Evolutionary conservation across 1,284 basidiomycete genomes (phyloP).

Genomic region (Abortiporus biennis): DNA sequence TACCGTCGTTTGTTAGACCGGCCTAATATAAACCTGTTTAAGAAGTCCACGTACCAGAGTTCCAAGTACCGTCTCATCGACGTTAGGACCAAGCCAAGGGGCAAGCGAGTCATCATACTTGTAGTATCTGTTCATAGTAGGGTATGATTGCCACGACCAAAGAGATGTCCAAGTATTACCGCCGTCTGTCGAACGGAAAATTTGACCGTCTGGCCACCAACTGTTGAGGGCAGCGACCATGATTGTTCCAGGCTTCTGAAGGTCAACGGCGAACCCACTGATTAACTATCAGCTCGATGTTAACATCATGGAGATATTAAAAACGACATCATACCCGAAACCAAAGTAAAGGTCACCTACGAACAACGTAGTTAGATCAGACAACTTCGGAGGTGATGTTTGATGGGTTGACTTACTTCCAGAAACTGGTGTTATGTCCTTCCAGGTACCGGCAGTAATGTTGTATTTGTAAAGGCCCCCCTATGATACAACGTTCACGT

Average conservation of each 20-base stretch:
- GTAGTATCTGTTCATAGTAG: slow-evolving; percentile 47
- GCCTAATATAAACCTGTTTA: slow-evolving; percentile 16
- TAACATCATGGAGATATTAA: slow-evolving; percentile 14
- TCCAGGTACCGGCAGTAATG: slow-evolving; percentile 46
- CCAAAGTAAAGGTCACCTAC: slow-evolving; percentile 24
- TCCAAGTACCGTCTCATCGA: slow-evolving; percentile 34
- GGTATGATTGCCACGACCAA: slow-evolving; percentile 48
- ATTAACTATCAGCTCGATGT: slow-evolving; percentile 39
- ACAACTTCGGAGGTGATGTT: neutral
- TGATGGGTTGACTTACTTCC: slow-evolving; percentile 14
- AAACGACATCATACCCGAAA: slow-evolving; percentile 16
- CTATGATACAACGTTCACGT: slow-evolving; percentile 7
- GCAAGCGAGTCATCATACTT: slow-evolving; percentile 46
- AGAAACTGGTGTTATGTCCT: slow-evolving; percentile 28
- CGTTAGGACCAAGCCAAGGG: slow-evolving; percentile 50
- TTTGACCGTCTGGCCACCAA: slow-evolving; percentile 57
- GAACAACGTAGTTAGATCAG: neutral
- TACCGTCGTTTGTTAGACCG: slow-evolving; percentile 1
- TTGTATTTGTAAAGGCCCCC: slow-evolving; percentile 33
- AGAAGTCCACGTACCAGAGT: slow-evolving; percentile 7
- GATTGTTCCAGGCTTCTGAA: slow-evolving; percentile 53
- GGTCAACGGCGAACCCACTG: slow-evolving; percentile 55
- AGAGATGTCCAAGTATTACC: slow-evolving; percentile 50
- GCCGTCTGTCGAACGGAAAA: slow-evolving; percentile 52
- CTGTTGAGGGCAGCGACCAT: slow-evolving; percentile 65